phyloP scores from a whole-genome alignment of 2,329 filamentous ascomycete species.

The Thermothelomyces thermophilus region DNA sequence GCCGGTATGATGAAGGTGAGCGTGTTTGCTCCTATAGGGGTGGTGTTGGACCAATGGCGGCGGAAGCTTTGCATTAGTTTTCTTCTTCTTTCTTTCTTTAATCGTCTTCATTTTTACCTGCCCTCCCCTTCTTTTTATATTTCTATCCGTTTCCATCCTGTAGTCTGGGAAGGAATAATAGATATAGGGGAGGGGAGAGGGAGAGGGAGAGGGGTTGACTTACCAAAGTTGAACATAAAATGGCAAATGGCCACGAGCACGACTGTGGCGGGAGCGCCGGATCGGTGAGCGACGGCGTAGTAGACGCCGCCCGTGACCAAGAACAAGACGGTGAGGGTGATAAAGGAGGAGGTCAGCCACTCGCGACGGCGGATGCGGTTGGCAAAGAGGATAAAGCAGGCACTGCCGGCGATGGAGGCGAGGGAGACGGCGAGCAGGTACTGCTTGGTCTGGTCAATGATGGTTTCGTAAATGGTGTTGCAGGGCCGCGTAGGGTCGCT shows the following conservation, averaged over 20 bases:
- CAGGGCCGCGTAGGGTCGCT: conserved; percentile 43
- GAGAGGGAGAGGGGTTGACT: conserved; percentile 9
- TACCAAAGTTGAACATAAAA: conserved; percentile 50
- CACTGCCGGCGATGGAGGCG: conserved; percentile 44
- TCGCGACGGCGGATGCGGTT: conserved; percentile 42
- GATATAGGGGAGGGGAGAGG: background rate
- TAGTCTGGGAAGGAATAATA: no score
- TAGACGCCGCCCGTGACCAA: conserved; percentile 45
- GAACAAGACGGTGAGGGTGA: conserved; percentile 41
- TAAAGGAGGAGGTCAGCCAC: conserved; percentile 45
- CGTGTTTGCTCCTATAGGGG: conserved; percentile 46
- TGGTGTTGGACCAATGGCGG: no score
- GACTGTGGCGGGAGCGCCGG: conserved; percentile 40
- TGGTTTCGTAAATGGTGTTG: conserved; percentile 45
- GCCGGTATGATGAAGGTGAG: conserved; percentile 59
- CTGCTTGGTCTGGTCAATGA: conserved; percentile 47
- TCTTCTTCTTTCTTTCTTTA: background rate
- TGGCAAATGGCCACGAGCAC: conserved; percentile 47
- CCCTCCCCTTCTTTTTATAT: background rate
- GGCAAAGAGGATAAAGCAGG: conserved; percentile 42
- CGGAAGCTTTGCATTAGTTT: background rate
- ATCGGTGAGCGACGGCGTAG: conserved; percentile 39
- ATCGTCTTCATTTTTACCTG: no score
- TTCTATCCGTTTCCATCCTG: no score
- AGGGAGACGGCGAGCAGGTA: conserved; percentile 47